These are phyloP conservation scores for Verticillium zaregamsianum DNA, from an alignment of 2,329 filamentous ascomycete genomes.

Conservation along the genomic window DNA sequence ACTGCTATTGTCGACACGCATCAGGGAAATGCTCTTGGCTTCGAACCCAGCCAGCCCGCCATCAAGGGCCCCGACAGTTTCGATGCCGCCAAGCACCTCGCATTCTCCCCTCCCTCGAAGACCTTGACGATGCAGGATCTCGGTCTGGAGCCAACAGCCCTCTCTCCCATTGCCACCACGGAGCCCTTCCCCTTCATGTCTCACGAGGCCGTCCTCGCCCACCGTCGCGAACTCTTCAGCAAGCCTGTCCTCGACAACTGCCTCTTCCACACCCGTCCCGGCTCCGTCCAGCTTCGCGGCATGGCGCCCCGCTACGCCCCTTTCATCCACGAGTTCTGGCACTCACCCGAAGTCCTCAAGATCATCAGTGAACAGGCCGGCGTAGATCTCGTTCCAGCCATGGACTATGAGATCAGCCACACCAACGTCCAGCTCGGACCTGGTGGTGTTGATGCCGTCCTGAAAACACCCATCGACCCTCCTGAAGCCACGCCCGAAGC, in stretches of 20 bases:
- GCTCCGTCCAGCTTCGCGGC: constrained; percentile 22
- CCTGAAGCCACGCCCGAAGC: constrained; percentile 2
- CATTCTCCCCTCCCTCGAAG: constrained; percentile 8
- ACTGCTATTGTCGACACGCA: no score
- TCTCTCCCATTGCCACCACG: constrained; percentile 21
- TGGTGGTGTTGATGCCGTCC: constrained; percentile 8
- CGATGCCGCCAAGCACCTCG: constrained; percentile 13
- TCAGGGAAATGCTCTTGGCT: no score
- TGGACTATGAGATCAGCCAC: constrained; percentile 55
- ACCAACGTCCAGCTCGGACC: constrained; percentile 43
- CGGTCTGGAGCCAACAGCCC: constrained; percentile 10
- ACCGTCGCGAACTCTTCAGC: constrained; percentile 17
- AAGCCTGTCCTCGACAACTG: constrained; percentile 23
- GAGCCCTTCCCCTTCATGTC: constrained; percentile 24
- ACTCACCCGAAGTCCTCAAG: constrained; percentile 46
- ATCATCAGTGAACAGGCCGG: constrained; percentile 53
- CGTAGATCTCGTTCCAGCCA: constrained; percentile 50
- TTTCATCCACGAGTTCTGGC: constrained; percentile 40
- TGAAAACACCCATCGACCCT: constrained; percentile 20
- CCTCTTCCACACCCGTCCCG: constrained; percentile 19
- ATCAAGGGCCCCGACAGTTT: no score
- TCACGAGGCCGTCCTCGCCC: constrained; percentile 16
- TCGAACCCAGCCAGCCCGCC: no score
- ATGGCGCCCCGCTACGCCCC: constrained; percentile 23
- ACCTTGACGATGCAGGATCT: constrained; percentile 19